Conservation (phyloP, 2,329 filamentous ascomycete genomes). For the Aureobasidium mangrovei region DNA sequence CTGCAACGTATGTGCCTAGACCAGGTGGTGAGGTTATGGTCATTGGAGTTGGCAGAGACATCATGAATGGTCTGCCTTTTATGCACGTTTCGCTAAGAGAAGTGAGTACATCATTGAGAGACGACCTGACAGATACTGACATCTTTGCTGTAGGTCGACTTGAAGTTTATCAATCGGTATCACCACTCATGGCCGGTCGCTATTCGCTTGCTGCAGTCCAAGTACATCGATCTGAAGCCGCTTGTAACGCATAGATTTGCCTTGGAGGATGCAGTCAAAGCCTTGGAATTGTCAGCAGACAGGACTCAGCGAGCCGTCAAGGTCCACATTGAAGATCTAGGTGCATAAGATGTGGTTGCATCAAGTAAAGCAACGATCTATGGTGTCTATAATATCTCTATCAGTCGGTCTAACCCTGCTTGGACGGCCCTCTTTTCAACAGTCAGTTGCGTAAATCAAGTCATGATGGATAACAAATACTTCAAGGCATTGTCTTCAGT, state of each 20-base stretch:
- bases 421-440: no score
- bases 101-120: slow-evolving; percentile 9
- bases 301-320: slow-evolving; percentile 49
- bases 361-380: not conserved
- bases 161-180: slow-evolving; percentile 64
- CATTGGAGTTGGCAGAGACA: slow-evolving; percentile 27
- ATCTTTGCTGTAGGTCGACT: slow-evolving; percentile 34
- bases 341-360: no score
- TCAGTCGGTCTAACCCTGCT: no score
- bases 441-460: no score
- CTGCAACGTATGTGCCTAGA: slow-evolving; percentile 20
- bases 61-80: slow-evolving; percentile 30
- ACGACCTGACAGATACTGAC: no score
- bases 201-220: slow-evolving; percentile 51
- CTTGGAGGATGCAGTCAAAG: slow-evolving; percentile 53
- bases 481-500: no score
- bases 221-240: slow-evolving; percentile 52
- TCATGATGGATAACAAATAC: no score
- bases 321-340: slow-evolving; percentile 39
- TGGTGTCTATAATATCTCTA: not conserved
- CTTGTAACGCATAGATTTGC: slow-evolving; percentile 56
- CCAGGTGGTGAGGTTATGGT: slow-evolving; percentile 29
- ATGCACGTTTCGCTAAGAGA: slow-evolving; percentile 29
- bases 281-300: slow-evolving; percentile 46
- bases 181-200: slow-evolving; percentile 61